Conservation (phyloP, 2,329 filamentous ascomycete genomes). For the Zasmidium cellare region DNA sequence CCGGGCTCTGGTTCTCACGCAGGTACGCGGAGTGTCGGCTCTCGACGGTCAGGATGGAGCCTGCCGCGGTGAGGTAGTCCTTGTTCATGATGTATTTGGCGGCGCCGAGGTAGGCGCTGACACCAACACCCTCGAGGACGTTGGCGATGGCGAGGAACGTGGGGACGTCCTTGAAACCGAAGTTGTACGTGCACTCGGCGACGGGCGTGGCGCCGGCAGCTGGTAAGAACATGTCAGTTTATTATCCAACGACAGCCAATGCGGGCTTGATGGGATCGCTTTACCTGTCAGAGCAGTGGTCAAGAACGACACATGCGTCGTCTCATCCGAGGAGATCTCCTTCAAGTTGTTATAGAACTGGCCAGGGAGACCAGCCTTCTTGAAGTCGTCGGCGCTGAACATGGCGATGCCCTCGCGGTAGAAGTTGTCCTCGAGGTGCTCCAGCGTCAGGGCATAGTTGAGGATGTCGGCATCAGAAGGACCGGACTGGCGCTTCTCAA, state of each 20-base stretch:
- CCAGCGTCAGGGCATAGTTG: conserved; percentile 47
- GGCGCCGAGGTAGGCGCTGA: conserved; percentile 63
- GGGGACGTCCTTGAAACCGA: conserved; percentile 38
- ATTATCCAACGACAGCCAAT: too few species aligned
- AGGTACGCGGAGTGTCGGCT: conserved; percentile 65
- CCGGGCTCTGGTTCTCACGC: conserved; percentile 32
- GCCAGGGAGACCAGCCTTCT: conserved; percentile 49
- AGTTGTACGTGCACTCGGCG: conserved; percentile 57
- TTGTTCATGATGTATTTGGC: conserved; percentile 59
- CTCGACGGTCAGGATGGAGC: conserved; percentile 64
- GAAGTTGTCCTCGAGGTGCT: conserved; percentile 60
- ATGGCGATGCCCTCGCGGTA: conserved; percentile 61
- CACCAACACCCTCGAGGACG: conserved; percentile 58
- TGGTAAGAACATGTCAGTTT: background rate
- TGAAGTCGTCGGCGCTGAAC: conserved; percentile 56
- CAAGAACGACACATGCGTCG: conserved; percentile 59
- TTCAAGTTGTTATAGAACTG: conserved; percentile 60
- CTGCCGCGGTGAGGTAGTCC: conserved; percentile 61
- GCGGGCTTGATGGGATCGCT: too few species aligned
- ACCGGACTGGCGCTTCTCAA: conserved; percentile 20
- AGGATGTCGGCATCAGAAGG: conserved; percentile 33
- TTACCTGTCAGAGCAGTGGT: conserved; percentile 39
- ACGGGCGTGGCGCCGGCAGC: conserved; percentile 54
- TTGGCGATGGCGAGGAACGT: conserved; percentile 55
- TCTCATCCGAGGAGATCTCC: conserved; percentile 59